Base-by-base conservation (phyloP, 2,329 filamentous ascomycete genomes). In the Cephalotrichum gorgonifer region DNA sequence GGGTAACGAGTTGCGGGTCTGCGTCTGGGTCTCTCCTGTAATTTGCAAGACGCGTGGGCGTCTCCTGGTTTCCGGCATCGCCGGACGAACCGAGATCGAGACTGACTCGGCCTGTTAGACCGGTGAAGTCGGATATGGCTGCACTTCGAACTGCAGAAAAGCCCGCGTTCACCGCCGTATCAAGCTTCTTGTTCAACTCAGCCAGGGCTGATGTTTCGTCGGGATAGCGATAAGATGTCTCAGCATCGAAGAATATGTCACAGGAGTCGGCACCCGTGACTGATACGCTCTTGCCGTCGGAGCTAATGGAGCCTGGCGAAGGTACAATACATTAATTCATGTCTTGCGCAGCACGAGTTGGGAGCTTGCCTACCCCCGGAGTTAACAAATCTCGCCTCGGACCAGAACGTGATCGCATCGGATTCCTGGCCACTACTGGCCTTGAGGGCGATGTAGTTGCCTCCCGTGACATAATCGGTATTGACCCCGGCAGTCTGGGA, bases 241-340 rank as follows among this genome's bases (percentile, higher is more conserved):
- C 56, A 12, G 55, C 56, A 38, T 60, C 53, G 17, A 60, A 53
- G 33, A 59, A 59, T 12, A 61, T 50, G 14, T 60, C 58, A 25
- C 60, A 49, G 2, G 50, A 51, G 4, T 54, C 57, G 25, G 58
- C 58, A 9, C 53, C 53, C 8, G 52, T 51, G 11, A 59, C 47
- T 0, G 51, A 51, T 4, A 58, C 44, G 2, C 54, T 51, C n/a
- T 44, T 42, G 2, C 53, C 54, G 17, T 53, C 53, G 5, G 50
- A 33, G 22, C 30, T 54, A 39, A 54, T 43, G 26, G 33, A 33
- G 23, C 50, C 54, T 54, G 33, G 28, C 9, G n/a, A 33, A 22
- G 15, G 30, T 20, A 23, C 31, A 15, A 20, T 41, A 11, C 7
- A n/a, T 17, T 30, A 30, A 30, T 17, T 30, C 6, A 30, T 6